Evolutionary conservation across 1,139 yeast species (phyloP).

Genomic region (Debaryomycetaceae sp.): DNA sequence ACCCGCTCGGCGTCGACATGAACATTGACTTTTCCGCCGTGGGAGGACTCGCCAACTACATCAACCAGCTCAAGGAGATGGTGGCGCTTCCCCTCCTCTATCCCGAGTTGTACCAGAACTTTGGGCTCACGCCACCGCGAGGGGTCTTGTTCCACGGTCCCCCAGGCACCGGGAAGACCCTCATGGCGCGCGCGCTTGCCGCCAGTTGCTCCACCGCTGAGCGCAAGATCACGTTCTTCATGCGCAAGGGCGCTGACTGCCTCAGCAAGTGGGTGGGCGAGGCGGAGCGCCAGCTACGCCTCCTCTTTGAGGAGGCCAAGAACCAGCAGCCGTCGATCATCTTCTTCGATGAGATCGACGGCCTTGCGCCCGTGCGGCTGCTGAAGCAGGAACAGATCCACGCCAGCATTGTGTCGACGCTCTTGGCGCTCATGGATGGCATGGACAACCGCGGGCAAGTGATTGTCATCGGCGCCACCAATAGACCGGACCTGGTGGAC

Average conservation of each 20-base stretch:
- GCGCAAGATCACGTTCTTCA: slow-evolving; percentile 87
- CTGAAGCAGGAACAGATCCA: slow-evolving; percentile 97
- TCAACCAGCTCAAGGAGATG: slow-evolving; percentile 94
- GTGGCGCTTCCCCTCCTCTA: slow-evolving; percentile 88
- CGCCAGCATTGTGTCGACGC: slow-evolving; percentile 92
- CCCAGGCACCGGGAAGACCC: slow-evolving; percentile 98
- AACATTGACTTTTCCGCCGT: slow-evolving; percentile 85
- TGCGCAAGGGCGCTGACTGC: slow-evolving; percentile 99
- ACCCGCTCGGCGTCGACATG: slow-evolving; percentile 92
- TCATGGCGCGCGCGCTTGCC: slow-evolving; percentile 97
- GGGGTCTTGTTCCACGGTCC: slow-evolving; percentile 99
- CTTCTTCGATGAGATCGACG: slow-evolving; percentile 96
- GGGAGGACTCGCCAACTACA: slow-evolving; percentile 90
- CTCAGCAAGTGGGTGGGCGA: slow-evolving; percentile 99
- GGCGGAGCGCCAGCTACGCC: slow-evolving; percentile 89
- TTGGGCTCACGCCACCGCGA: slow-evolving; percentile 92
- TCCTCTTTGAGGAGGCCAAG: slow-evolving; percentile 91
- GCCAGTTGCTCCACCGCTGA: slow-evolving; percentile 85
- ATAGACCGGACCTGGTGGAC: slow-evolving; percentile 95
- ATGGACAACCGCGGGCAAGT: slow-evolving; percentile 98
- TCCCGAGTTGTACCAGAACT: slow-evolving; percentile 89
- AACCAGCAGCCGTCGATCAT: slow-evolving; percentile 94
- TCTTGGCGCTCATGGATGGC: slow-evolving; percentile 96
- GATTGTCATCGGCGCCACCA: slow-evolving; percentile 96
- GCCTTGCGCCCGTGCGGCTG: slow-evolving; percentile 95